Evolutionary conservation across 106 monocot species (phyloP).

Genomic region (Platanthera guangdongensis): DNA sequence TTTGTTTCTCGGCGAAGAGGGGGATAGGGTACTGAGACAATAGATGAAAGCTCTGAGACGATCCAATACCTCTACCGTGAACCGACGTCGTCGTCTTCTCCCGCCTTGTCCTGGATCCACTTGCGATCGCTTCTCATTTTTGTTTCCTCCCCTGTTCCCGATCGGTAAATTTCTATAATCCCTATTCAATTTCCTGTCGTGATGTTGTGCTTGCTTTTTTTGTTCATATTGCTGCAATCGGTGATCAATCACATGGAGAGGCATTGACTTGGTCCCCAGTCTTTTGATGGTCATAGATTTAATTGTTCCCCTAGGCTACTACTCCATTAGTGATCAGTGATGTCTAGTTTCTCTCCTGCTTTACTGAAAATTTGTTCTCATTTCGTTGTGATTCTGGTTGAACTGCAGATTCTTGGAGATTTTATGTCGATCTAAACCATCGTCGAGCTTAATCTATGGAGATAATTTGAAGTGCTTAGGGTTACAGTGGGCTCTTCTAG

Average conservation of each 20-base stretch:
- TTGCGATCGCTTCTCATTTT: conserved; percentile 57
- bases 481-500: background rate
- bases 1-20: background rate
- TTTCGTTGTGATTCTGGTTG: background rate
- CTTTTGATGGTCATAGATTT: background rate
- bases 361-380: background rate
- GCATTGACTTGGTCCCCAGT: background rate
- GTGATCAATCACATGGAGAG: background rate
- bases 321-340: background rate
- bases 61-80: conserved; percentile 23
- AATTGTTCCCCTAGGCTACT: background rate
- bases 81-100: conserved; percentile 20
- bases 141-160: conserved; percentile 35
- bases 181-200: background rate
- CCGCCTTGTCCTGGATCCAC: conserved; percentile 51
- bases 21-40: background rate
- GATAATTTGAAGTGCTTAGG: background rate
- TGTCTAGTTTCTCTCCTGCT: background rate
- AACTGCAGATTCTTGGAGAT: background rate
- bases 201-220: background rate
- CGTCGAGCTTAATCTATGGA: background rate
- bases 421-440: background rate
- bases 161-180: conserved; percentile 27
- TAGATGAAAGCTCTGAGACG: conserved; percentile 33
- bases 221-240: background rate